Evolutionary conservation across 768 basidiomycete genomes (phyloP), one percentile per base, ranked within the genome.

Genomic region (Podaxis sp.): DNA sequence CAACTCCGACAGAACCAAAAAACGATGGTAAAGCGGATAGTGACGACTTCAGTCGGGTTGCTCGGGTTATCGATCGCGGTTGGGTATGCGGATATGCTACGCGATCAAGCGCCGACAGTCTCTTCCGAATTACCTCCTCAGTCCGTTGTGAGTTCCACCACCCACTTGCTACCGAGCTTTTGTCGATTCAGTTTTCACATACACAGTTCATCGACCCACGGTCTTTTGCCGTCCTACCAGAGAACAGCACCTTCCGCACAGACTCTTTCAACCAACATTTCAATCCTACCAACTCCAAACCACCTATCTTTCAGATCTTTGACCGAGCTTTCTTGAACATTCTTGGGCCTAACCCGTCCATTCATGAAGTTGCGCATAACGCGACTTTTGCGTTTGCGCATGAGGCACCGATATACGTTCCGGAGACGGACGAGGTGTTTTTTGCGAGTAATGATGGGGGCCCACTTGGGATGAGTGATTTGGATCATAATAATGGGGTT

Each of bases 381-480:
- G 79, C 81, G 2, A 82, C 79, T 3, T 87, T 86, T 70, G 87
- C 87, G 2, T 85, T 91, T 64, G 90, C 90, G 17, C 91, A 93
- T 69, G 92, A 94, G 73, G 91, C 89, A 2, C 89, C 89, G 0
- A 77, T 92, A 1, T 91, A 85, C 72, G 75, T 83, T 36, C 74
- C 85, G 4, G 80, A 77, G n/a, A 87, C 85, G n/a, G 83, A 91
- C 67, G 84, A 88, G 65, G 77, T 93, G 1, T 87, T 85, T 75
- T 93, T 93, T 68, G 79, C 82, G 4, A 88, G 86, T 72, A 90
- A 86, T 63, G 85, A 82, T 59, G 89, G 90, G 4, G 89, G 87
- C 1, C 59, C 82, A 33, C 77, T 88, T 1, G 88, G 89, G 6
- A 80, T 82, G 68, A 89, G 82, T 55, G 86, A 86, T 64, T 71